A percentile compares a stretch with the other conserved stretches of the same genome.
These are phyloP conservation scores for Botryobasidium botryosum DNA, from an alignment of 768 basidiomycete species.

Conservation along the genomic window DNA sequence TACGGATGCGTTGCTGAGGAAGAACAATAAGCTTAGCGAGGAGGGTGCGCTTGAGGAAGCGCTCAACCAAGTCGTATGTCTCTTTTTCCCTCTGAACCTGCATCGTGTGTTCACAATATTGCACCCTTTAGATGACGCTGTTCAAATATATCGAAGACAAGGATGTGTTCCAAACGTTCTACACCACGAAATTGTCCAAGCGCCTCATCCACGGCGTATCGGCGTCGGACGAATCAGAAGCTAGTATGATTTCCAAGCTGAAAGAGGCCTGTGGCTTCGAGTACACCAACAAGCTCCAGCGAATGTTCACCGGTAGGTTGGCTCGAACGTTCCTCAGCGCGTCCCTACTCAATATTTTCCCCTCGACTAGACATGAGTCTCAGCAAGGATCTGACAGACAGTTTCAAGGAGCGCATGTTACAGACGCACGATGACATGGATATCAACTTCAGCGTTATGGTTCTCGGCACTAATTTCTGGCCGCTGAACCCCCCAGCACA, in stretches of 20 bases:
- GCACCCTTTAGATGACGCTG: conserved; percentile 58
- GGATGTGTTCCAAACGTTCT: conserved; percentile 97
- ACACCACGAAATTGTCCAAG: conserved; percentile 83
- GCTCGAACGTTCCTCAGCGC: background rate
- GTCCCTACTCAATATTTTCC: conserved; percentile 9
- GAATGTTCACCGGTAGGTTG: conserved; percentile 80
- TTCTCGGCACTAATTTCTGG: conserved; percentile 94
- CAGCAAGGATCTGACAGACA: conserved; percentile 87
- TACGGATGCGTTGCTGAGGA: conserved; percentile 72
- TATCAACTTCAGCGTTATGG: conserved; percentile 84
- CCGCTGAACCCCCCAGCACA: conserved; percentile 68
- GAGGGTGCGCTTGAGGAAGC: conserved; percentile 82
- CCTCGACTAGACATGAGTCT: conserved; percentile 69
- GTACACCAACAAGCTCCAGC: conserved; percentile 87
- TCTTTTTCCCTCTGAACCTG: background rate
- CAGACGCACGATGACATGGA: conserved; percentile 53
- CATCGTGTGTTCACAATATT: conserved; percentile 1
- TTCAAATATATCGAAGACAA: conserved; percentile 99
- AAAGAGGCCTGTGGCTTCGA: conserved; percentile 96
- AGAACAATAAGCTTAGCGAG: conserved; percentile 91
- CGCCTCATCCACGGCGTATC: conserved; percentile 84
- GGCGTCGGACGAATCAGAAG: conserved; percentile 90
- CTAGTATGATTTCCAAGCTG: conserved; percentile 94
- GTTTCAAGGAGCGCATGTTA: conserved; percentile 87
- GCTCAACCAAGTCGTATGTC: conserved; percentile 70